Evolutionary conservation across 2,329 filamentous ascomycete species (phyloP).

Genomic region (Aspergillus sp.): DNA sequence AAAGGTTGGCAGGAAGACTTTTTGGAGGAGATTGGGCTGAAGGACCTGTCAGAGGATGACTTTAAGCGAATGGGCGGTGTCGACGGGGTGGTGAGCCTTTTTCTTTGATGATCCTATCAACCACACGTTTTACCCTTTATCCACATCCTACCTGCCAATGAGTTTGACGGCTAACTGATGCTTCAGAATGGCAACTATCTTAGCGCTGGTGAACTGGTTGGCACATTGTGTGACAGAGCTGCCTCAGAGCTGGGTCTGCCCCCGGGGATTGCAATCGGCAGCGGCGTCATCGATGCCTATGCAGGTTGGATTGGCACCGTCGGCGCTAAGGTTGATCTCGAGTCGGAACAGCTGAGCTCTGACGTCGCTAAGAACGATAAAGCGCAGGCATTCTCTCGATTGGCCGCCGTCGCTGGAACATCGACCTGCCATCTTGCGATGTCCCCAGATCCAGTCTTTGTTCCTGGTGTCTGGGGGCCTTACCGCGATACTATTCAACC

Average conservation of each 20-base stretch:
- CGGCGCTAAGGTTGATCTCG: conserved; percentile 87
- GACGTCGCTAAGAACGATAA: conserved; percentile 76
- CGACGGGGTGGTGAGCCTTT: conserved; percentile 79
- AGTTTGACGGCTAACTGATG: conserved; percentile 13
- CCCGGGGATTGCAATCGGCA: conserved; percentile 86
- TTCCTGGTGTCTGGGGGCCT: conserved; percentile 93
- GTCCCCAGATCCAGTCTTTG: conserved; percentile 90
- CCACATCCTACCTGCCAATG: background rate
- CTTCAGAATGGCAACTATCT: conserved; percentile 86
- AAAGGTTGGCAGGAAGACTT: conserved; percentile 99
- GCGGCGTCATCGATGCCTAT: conserved; percentile 96
- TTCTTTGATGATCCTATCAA: conserved; percentile 10
- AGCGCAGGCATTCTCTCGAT: conserved; percentile 86
- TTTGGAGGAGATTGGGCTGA: conserved; percentile 80
- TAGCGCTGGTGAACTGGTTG: conserved; percentile 89
- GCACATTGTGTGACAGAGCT: conserved; percentile 79
- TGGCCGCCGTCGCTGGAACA: conserved; percentile 92
- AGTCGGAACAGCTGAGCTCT: conserved; percentile 66
- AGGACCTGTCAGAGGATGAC: conserved; percentile 78
- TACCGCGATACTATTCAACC: conserved; percentile 93
- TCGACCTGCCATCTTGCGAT: conserved; percentile 97
- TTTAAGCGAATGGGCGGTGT: conserved; percentile 95
- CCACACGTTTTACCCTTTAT: background rate
- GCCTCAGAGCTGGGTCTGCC: conserved; percentile 80
- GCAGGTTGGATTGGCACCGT: conserved; percentile 98